These are phyloP conservation scores for Eucalyptus coolabah DNA, from an alignment of 345 rosid species.

Conservation along the genomic window DNA sequence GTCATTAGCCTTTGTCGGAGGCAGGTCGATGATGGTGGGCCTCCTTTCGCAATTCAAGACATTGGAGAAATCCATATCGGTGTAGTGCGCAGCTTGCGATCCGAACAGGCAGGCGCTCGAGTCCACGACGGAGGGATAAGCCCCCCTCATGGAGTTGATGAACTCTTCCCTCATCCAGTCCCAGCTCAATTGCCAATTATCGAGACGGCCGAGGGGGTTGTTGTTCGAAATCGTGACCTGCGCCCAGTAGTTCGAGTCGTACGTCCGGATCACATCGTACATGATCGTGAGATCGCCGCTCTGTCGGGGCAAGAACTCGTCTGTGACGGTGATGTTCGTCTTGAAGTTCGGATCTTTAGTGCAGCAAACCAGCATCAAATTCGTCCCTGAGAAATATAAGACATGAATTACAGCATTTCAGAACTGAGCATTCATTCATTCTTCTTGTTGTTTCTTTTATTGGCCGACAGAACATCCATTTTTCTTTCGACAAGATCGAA, in stretches of 20 bases:
- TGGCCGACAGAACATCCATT: background rate
- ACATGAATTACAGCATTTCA: background rate
- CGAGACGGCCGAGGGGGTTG: conserved; percentile 86
- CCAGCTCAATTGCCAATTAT: conserved; percentile 87
- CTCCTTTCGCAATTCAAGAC: conserved; percentile 75
- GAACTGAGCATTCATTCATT: background rate
- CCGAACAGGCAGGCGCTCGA: conserved; percentile 73
- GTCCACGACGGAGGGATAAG: conserved; percentile 66
- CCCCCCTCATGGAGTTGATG: conserved; percentile 75
- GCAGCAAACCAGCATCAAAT: conserved; percentile 67
- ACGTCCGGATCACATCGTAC: conserved; percentile 82
- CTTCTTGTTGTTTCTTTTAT: background rate
- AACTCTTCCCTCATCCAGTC: conserved; percentile 92
- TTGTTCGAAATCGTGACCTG: conserved; percentile 67
- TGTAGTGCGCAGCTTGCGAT: conserved; percentile 38
- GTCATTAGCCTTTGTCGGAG: conserved; percentile 70
- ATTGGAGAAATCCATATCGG: conserved; percentile 40
- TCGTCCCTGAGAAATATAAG: conserved; percentile 24
- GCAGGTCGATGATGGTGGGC: conserved; percentile 78
- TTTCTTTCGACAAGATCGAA: background rate
- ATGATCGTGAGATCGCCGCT: conserved; percentile 82
- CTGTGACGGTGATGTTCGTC: conserved; percentile 45
- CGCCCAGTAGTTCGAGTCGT: conserved; percentile 67
- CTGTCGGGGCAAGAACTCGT: conserved; percentile 58
- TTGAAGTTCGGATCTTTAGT: conserved; percentile 30